Conservation (phyloP, 805 yeast genomes). For the Sugiyamaella boreocaroliniensis region DNA sequence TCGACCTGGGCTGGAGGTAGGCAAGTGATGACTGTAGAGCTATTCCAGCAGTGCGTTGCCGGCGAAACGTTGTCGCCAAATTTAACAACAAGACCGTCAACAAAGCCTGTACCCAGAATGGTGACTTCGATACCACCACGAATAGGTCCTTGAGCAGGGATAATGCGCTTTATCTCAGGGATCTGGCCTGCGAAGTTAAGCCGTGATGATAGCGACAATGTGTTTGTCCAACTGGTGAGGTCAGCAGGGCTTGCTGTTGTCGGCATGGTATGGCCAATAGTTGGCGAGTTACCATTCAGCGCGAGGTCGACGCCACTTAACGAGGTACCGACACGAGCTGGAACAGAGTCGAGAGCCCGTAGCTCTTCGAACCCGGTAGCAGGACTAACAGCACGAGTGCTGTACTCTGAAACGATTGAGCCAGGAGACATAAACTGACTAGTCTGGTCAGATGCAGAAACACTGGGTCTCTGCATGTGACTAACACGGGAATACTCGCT, state of each 20-base stretch:
- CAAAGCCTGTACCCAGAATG: constrained; percentile 77
- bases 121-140: constrained; percentile 96
- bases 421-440: background rate
- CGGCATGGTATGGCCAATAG: background rate
- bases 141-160: constrained; percentile 91
- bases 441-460: background rate
- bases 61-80: constrained; percentile 55
- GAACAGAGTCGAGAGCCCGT: background rate
- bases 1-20: constrained; percentile 86
- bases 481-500: background rate
- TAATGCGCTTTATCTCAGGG: constrained; percentile 74
- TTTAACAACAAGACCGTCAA: constrained; percentile 73
- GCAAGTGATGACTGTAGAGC: constrained; percentile 85
- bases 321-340: background rate
- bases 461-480: background rate
- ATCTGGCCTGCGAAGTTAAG: constrained; percentile 9
- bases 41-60: constrained; percentile 95
- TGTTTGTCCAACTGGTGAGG: background rate
- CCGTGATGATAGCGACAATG: background rate
- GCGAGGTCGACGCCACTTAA: background rate
- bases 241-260: constrained; percentile 1
- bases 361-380: background rate
- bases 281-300: background rate
- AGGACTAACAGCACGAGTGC: constrained; percentile 12
- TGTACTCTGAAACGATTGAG: constrained; percentile 6